Evolutionary conservation across 2,329 filamentous ascomycete species (phyloP).

Genomic region (Aspergillus fumigatus): DNA sequence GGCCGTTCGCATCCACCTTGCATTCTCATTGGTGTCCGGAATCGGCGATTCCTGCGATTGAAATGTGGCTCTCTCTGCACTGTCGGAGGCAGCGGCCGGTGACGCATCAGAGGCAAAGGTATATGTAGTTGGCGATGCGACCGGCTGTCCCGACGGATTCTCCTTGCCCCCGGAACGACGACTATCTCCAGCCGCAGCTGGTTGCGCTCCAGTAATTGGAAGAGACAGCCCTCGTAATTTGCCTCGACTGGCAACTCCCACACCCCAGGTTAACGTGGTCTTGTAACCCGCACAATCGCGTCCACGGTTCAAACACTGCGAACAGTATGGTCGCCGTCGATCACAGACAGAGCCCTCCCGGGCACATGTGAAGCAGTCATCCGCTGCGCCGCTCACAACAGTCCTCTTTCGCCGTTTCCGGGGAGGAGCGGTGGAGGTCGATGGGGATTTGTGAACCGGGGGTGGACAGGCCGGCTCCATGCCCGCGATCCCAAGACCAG

Average conservation of each 20-base stretch:
- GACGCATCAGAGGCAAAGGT: background rate
- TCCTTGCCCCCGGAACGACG: background rate
- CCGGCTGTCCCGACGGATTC: background rate
- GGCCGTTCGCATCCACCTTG: conserved; percentile 16
- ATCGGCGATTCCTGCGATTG: background rate
- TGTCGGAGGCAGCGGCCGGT: background rate
- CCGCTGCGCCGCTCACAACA: conserved; percentile 79
- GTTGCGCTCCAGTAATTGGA: conserved; percentile 50
- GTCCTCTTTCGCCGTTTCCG: conserved; percentile 78
- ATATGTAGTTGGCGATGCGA: background rate
- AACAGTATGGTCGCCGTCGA: conserved; percentile 87
- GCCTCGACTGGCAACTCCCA: conserved; percentile 90
- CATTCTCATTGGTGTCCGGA: conserved; percentile 11
- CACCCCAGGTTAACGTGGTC: conserved; percentile 93
- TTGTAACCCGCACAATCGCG: conserved; percentile 95
- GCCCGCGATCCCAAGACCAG: background rate
- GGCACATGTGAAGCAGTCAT: conserved; percentile 92
- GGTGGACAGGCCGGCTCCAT: conserved; percentile 20
- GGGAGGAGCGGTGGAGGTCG: conserved; percentile 26
- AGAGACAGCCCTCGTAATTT: conserved; percentile 87
- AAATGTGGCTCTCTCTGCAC: background rate
- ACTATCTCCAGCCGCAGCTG: conserved; percentile 22
- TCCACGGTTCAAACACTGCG: conserved; percentile 84
- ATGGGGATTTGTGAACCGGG: conserved; percentile 22
- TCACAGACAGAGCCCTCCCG: conserved; percentile 84